Conservation (phyloP, 768 basidiomycete species). For the Mycena rosella region DNA sequence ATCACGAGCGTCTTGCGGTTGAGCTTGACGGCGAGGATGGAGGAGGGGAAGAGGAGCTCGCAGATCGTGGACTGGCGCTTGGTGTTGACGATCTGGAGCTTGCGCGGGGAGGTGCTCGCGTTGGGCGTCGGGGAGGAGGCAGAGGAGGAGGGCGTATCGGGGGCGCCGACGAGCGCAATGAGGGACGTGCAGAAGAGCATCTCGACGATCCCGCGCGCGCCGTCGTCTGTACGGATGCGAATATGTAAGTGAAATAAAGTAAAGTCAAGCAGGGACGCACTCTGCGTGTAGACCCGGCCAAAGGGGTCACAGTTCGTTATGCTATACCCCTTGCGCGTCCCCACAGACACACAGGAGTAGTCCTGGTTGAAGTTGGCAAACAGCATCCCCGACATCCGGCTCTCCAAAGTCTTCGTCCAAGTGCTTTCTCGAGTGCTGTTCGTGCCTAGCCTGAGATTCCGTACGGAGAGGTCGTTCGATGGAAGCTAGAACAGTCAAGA, state of each 20-base stretch:
- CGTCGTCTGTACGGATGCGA: slow-evolving; percentile 72
- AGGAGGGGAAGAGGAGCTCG: slow-evolving; percentile 97
- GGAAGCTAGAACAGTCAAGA: no score
- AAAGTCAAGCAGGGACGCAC: slow-evolving; percentile 62
- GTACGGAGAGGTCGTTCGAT: no score
- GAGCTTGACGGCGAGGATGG: slow-evolving; percentile 96
- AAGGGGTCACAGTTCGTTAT: slow-evolving; percentile 99
- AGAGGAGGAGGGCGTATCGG: slow-evolving; percentile 88
- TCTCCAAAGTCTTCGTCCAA: background rate
- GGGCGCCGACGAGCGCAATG: slow-evolving; percentile 96
- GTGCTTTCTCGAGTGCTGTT: no score
- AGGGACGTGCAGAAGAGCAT: slow-evolving; percentile 99
- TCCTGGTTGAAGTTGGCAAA: slow-evolving; percentile 99
- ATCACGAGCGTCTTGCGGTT: slow-evolving; percentile 98
- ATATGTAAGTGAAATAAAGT: background rate
- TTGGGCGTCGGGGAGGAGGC: no score
- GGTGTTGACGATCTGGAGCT: slow-evolving; percentile 98
- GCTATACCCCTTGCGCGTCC: slow-evolving; percentile 94
- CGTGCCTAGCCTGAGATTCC: no score
- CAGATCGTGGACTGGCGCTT: slow-evolving; percentile 99
- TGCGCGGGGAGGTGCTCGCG: slow-evolving; percentile 79
- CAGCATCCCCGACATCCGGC: slow-evolving; percentile 57
- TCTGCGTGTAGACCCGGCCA: slow-evolving; percentile 94
- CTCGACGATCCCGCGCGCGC: slow-evolving; percentile 95
- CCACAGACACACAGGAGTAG: slow-evolving; percentile 94